Evolutionary conservation across 2,329 filamentous ascomycete genomes (phyloP).

Genomic region (Verruconis gallopava): DNA sequence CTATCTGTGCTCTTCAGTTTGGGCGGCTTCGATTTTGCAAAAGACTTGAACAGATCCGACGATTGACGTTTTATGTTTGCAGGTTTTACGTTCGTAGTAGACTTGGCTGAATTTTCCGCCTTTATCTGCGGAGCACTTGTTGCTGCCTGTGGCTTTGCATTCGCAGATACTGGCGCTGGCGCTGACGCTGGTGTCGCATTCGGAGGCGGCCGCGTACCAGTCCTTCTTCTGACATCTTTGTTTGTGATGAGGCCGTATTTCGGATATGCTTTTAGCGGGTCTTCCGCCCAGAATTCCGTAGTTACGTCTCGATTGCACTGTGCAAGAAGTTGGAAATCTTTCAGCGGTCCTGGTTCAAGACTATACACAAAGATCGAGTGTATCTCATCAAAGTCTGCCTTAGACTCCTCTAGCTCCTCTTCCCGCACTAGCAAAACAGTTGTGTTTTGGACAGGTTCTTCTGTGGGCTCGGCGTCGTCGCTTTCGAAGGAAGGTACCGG

Average conservation of each 20-base stretch:
- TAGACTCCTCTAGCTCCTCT: constrained; percentile 55
- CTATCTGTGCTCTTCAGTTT: constrained; percentile 29
- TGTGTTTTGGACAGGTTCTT: constrained; percentile 40
- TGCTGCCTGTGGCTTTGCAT: neutral
- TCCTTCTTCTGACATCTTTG: constrained; percentile 41
- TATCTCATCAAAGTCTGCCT: constrained; percentile 58
- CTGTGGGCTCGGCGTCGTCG: constrained; percentile 27
- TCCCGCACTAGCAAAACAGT: constrained; percentile 58
- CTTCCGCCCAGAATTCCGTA: constrained; percentile 42
- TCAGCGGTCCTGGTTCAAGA: constrained; percentile 53
- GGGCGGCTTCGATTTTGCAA: constrained; percentile 52
- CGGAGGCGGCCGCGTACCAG: neutral
- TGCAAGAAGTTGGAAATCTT: constrained; percentile 55
- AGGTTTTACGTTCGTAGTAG: neutral
- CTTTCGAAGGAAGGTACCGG: constrained; percentile 9
- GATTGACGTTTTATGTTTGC: constrained; percentile 12
- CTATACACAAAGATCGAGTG: constrained; percentile 80
- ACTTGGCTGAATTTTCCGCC: neutral
- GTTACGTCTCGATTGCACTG: constrained; percentile 54
- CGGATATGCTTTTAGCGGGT: constrained; percentile 45
- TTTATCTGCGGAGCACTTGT: constrained; percentile 1
- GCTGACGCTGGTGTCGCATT: constrained; percentile 19
- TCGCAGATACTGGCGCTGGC: neutral
- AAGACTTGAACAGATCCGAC: constrained; percentile 64
- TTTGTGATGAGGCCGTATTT: constrained; percentile 67